These are phyloP conservation scores for Breviolum minutum DNA, from an alignment of 73 alveolate genomes.

Conservation along the genomic window DNA sequence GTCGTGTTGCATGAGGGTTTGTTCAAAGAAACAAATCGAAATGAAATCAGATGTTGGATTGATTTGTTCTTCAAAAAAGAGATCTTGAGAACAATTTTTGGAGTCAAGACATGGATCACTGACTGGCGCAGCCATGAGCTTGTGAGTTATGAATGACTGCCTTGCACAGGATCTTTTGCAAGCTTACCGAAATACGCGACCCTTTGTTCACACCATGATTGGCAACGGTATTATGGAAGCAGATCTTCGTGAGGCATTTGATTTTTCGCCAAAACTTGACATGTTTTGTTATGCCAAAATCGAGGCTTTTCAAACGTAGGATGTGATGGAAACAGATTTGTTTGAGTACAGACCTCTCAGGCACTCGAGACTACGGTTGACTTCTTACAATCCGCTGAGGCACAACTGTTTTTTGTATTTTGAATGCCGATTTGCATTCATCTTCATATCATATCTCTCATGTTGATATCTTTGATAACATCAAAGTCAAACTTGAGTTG, in stretches of 20 bases:
- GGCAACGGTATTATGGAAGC: constrained; percentile 4
- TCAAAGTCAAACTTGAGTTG: neutral
- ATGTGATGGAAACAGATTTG: neutral
- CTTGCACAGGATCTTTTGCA: neutral
- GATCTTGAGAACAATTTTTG: too few relatives aligned
- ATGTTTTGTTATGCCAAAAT: neutral
- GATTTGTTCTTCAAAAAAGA: too few relatives aligned
- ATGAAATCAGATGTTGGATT: too few relatives aligned
- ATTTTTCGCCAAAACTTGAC: neutral
- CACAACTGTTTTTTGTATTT: neutral
- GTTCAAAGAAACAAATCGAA: too few relatives aligned
- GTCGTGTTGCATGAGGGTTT: too few relatives aligned
- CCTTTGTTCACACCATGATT: constrained; percentile 20
- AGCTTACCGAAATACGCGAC: neutral
- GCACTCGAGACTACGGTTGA: neutral
- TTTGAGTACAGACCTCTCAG: neutral
- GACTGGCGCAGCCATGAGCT: too few relatives aligned
- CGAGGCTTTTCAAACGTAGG: neutral
- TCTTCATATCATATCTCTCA: neutral
- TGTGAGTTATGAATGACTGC: neutral
- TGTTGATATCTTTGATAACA: neutral
- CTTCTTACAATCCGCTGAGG: constrained; percentile 21
- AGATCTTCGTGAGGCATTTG: neutral
- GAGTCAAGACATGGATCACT: too few relatives aligned
- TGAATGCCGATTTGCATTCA: neutral